Base-by-base conservation (phyloP, 2,329 filamentous ascomycete genomes). In the Fusarium marasasianum region DNA sequence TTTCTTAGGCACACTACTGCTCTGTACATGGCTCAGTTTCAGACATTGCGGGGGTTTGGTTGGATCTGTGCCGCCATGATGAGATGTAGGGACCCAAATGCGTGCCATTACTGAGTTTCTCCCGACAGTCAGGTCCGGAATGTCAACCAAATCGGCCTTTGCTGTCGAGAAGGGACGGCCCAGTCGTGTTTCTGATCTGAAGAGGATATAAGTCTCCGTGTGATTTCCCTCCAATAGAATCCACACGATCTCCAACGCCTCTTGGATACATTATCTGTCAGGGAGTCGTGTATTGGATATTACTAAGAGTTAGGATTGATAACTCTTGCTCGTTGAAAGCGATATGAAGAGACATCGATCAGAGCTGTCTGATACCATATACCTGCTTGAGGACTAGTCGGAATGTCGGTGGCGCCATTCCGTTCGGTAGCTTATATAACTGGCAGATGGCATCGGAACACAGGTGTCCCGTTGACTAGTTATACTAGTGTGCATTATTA, bases 331-430 rank as follows among this genome's bases (percentile, higher is more conserved):
- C 35, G 17, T 51, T 24, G 37, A 56, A 69, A 58, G 44, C 37
- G 62, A 65, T 54, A 55, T 57, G 41, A 48, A 40, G 14, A 37
- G 35, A 61, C 47, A 29, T 45, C 35, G 43, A 20, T 18, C 54
- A 47, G 43, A 59, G 45, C 38, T 57, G 43, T 56, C 59, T 51
- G 40, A 65, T 63, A 38, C 48, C 63, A 59, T 53, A 62, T 24
- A 58, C 51, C 51, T 55, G 33, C 51, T 73, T 63, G 47, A 55
- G 48, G 71, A 63, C 41, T 64, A 66, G 56, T 40, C 51, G n/a
- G 41, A 47, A 63, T 65, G 35, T 29, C 37, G 38, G 63, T 77
- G 75, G 71, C 75, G 71, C 73, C 75, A 77, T 77, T 66, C 71
- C 43, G 59, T 40, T 66, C 51, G 58, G 56, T 53, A 69, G 48